Base-by-base conservation (phyloP, 306 rosid species). In the Oemleria cerasiformis region DNA sequence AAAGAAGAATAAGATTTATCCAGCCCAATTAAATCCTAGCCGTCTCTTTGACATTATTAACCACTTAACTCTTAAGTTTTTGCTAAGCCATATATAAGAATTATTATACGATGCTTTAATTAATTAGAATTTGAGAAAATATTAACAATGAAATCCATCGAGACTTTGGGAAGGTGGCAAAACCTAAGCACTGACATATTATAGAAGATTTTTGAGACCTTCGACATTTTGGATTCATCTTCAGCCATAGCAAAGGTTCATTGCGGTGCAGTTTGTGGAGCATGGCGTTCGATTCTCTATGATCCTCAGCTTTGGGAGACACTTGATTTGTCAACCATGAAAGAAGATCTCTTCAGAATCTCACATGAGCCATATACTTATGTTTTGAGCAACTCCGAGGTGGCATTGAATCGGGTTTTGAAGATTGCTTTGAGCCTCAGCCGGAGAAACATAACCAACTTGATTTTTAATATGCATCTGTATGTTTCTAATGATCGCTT, bases 401-500 rank as follows among this genome's bases (percentile, higher is more conserved):
- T 54, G 57, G 73, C 6, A n/a, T 74, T 88, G 76, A 82, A 83
- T 53, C 91, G 87, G 1, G 58, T 86, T 48, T 75, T 90, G 86
- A 90, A 84, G 88, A 75, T 82, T 45, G 86, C 91, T 38, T 50
- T 90, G 80, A 77, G 84, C 77, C 91, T 90, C 63, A 86, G 96
- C 79, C 83, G 63, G 45, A 81, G 75, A 62, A 80, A 69, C 82
- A 82, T 87, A 48, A 17, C 57, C 67, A 85, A 86, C 0, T 65
- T 85, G 88, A 84, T 90, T 72, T 82, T 87, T 55, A 88, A 45
- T 25, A 54, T 23, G 8, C 19, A 44, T 4, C 73, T 90, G 72
- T 87, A 78, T 30, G 75, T 87, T 13, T 84, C 85, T 21, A 87
- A 87, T 72, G 85, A 85, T 9, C 88, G 78, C 82, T 77, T 90